A percentile compares a stretch with the other conserved stretches of the same genome.
These are phyloP conservation scores for Paracamarosporium sp. DNA, from an alignment of 2,329 filamentous ascomycete genomes.

Conservation along the genomic window DNA sequence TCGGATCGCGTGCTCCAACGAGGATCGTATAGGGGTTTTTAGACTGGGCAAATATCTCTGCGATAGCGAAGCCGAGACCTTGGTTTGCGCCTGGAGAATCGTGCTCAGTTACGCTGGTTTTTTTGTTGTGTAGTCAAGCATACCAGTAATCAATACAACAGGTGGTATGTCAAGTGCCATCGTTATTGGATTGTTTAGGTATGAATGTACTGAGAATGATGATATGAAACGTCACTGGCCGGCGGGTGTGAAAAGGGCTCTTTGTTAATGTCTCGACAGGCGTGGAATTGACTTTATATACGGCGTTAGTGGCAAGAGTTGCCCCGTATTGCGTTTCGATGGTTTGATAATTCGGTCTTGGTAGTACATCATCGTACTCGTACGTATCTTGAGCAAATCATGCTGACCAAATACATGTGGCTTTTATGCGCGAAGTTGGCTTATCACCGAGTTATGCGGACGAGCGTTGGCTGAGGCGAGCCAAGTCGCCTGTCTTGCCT, in stretches of 20 bases:
- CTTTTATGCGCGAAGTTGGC: not conserved
- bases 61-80: slow-evolving; percentile 23
- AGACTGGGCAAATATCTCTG: slow-evolving; percentile 20
- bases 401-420: not conserved
- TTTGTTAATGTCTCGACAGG: not conserved
- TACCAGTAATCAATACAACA: slow-evolving; percentile 1
- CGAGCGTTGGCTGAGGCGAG: slow-evolving; percentile 2
- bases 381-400: not conserved
- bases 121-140: not conserved
- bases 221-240: not conserved
- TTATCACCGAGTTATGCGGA: not conserved
- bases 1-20: slow-evolving; percentile 19
- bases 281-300: not conserved
- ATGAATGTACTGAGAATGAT: not conserved
- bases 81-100: slow-evolving; percentile 21
- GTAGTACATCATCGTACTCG: too few relatives aligned
- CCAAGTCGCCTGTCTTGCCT: not conserved
- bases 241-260: not conserved
- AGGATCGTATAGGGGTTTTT: slow-evolving; percentile 22
- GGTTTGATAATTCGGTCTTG: not conserved
- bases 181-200: not conserved
- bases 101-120: too few relatives aligned
- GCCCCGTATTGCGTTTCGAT: too few relatives aligned
- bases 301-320: too few relatives aligned
- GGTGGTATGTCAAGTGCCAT: not conserved